Conservation (phyloP, 352 stramenopile species). For the Phytophthora constricta region DNA sequence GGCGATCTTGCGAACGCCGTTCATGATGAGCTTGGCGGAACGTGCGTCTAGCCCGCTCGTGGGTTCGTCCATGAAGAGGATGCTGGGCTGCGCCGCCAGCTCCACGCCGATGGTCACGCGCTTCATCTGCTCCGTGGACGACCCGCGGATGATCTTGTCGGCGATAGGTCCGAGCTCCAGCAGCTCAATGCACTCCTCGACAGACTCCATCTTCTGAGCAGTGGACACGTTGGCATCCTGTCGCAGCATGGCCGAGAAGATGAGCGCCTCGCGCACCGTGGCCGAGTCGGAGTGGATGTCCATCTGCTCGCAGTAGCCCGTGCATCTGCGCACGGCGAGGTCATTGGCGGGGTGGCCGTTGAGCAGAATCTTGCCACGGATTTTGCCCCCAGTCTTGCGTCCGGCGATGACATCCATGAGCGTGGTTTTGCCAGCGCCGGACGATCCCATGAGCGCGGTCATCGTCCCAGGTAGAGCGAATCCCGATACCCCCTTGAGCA, state of each 20-base stretch:
- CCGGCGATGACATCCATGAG: constrained; percentile 93
- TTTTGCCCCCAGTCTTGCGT: constrained; percentile 86
- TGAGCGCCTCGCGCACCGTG: constrained; percentile 87
- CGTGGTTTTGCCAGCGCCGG: constrained; percentile 90
- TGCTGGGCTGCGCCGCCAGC: constrained; percentile 76
- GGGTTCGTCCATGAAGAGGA: constrained; percentile 90
- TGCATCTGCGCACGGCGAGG: constrained; percentile 45
- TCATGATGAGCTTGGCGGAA: constrained; percentile 82
- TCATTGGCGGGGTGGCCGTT: constrained; percentile 50
- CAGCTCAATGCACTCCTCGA: constrained; percentile 50
- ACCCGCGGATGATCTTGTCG: constrained; percentile 51
- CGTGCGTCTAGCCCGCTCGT: constrained; percentile 87
- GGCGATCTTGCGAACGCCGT: constrained; percentile 86
- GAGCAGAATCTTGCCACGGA: constrained; percentile 64
- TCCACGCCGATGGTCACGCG: constrained; percentile 87
- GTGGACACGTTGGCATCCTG: constrained; percentile 35
- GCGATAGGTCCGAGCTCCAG: constrained; percentile 47
- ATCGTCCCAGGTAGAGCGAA: constrained; percentile 55
- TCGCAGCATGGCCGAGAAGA: constrained; percentile 86
- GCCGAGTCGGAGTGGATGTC: constrained; percentile 88
- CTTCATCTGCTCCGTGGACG: constrained; percentile 58
- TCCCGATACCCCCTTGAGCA: constrained; percentile 80
- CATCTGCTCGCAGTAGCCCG: constrained; percentile 79
- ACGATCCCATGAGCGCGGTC: constrained; percentile 67
- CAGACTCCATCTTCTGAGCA: constrained; percentile 41